Percentiles rank a stretch among this genome's conserved stretches.
Evolutionary conservation across 108 stramenopile genomes (phyloP).

Genomic region (Skeletonema potamos): DNA sequence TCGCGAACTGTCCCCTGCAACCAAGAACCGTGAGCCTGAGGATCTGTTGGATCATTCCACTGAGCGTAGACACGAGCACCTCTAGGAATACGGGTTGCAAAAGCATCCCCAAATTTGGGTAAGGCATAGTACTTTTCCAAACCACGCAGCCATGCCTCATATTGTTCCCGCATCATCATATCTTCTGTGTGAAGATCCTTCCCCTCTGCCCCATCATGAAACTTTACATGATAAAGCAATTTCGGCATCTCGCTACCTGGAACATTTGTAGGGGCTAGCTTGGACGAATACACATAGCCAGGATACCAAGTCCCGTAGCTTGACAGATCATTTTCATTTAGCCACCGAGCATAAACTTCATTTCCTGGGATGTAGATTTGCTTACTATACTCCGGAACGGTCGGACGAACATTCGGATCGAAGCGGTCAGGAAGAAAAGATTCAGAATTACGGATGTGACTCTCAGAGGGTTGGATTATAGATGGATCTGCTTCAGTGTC

Average conservation of each 20-base stretch:
- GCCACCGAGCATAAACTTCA: constrained; percentile 47
- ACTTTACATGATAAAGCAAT: constrained; percentile 36
- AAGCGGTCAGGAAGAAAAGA: constrained; percentile 9
- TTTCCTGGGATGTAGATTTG: constrained; percentile 48
- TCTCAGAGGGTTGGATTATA: constrained; percentile 3
- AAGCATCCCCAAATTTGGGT: constrained; percentile 1
- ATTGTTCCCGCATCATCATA: constrained; percentile 44
- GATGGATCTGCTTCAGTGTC: constrained; percentile 20
- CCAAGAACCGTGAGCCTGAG: constrained; percentile 39
- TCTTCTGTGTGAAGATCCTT: constrained; percentile 28
- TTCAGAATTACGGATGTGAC: not conserved
- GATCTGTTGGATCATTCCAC: constrained; percentile 44
- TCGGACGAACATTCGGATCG: constrained; percentile 7
- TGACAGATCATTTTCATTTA: constrained; percentile 36
- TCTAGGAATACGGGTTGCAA: constrained; percentile 10
- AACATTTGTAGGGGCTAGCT: constrained; percentile 20
- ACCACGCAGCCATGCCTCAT: constrained; percentile 38
- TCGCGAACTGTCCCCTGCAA: constrained; percentile 17
- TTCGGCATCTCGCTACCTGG: constrained; percentile 9
- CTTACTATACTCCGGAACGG: constrained; percentile 18
- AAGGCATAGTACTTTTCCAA: constrained; percentile 36
- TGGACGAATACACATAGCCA: constrained; percentile 31
- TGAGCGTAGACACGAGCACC: constrained; percentile 34
- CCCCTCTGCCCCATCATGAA: constrained; percentile 39
- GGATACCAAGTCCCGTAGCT: constrained; percentile 51